phyloP scores from a whole-genome alignment of 1,139 yeast genomes.

The Hyphopichia burtonii region DNA sequence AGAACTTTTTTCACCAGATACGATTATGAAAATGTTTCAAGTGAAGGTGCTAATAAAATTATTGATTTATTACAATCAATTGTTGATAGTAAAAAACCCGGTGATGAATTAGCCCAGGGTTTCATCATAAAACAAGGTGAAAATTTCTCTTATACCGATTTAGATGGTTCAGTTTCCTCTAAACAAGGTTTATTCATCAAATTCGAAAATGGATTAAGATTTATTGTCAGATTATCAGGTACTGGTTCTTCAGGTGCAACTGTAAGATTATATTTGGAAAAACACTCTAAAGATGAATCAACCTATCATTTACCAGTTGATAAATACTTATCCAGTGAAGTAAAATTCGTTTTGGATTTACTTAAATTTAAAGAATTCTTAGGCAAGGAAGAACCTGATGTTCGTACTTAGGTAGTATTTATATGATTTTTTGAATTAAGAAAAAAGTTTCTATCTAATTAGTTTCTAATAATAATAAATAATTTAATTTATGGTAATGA shows the following conservation, averaged over 20 bases:
- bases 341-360: conserved; percentile 62
- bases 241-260: conserved; percentile 99
- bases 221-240: conserved; percentile 90
- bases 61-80: conserved; percentile 53
- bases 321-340: conserved; percentile 63
- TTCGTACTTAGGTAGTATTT: conserved; percentile 69
- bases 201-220: conserved; percentile 78
- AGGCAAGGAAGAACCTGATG: conserved; percentile 88
- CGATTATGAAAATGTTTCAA: conserved; percentile 82
- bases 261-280: conserved; percentile 87
- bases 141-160: conserved; percentile 89
- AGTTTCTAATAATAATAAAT: too few species aligned
- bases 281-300: conserved; percentile 63
- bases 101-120: conserved; percentile 43
- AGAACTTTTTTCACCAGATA: conserved; percentile 97
- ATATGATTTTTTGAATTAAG: too few species aligned
- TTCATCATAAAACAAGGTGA: conserved; percentile 70
- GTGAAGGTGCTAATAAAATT: conserved; percentile 73
- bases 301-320: conserved; percentile 59
- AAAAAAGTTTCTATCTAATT: too few species aligned
- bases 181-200: conserved; percentile 91
- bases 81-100: conserved; percentile 38
- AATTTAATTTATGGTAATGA: too few species aligned
- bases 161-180: conserved; percentile 88
- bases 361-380: conserved; percentile 71